Percentiles rank a stretch among this genome's conserved stretches.
These are phyloP conservation scores for Talaromyces sp. DNA, from an alignment of 2,329 filamentous ascomycete genomes.

Conservation along the genomic window DNA sequence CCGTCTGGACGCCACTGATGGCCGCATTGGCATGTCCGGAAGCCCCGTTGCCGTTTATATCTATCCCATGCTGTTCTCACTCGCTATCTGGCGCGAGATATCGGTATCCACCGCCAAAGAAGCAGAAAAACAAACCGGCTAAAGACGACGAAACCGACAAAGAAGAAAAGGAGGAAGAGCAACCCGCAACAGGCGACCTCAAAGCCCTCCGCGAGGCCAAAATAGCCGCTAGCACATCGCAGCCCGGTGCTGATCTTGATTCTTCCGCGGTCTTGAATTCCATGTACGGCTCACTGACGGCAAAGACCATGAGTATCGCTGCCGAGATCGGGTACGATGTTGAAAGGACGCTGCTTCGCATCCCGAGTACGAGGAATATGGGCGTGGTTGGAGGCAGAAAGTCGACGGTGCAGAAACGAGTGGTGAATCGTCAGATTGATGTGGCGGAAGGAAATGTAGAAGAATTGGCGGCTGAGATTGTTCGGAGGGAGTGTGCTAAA, in stretches of 20 bases:
- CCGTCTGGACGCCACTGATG: slow-evolving; percentile 89
- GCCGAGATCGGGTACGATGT: slow-evolving; percentile 66
- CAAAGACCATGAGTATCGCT: slow-evolving; percentile 68
- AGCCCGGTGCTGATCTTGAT: background rate
- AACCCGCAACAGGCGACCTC: slow-evolving; percentile 36
- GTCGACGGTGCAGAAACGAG: background rate
- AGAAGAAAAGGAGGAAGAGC: slow-evolving; percentile 17
- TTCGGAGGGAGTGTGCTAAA: slow-evolving; percentile 49
- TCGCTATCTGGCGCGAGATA: slow-evolving; percentile 69
- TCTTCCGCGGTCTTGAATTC: slow-evolving; percentile 47
- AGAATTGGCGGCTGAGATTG: slow-evolving; percentile 57
- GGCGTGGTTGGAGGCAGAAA: slow-evolving; percentile 65
- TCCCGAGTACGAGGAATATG: slow-evolving; percentile 86
- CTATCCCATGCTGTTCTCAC: slow-evolving; percentile 94
- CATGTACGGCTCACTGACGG: slow-evolving; percentile 76
- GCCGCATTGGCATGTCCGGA: slow-evolving; percentile 53
- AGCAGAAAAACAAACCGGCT: slow-evolving; percentile 26
- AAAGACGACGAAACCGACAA: slow-evolving; percentile 2
- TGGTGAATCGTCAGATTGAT: slow-evolving; percentile 18
- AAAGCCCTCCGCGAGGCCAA: slow-evolving; percentile 34
- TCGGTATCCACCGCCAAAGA: slow-evolving; percentile 44
- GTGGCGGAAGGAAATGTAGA: slow-evolving; percentile 35
- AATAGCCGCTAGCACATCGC: slow-evolving; percentile 22
- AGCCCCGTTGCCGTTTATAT: slow-evolving; percentile 75
- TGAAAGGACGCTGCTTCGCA: slow-evolving; percentile 81